phyloP scores from a whole-genome alignment of 306 rosid genomes.

The Gillenia trifoliata region DNA sequence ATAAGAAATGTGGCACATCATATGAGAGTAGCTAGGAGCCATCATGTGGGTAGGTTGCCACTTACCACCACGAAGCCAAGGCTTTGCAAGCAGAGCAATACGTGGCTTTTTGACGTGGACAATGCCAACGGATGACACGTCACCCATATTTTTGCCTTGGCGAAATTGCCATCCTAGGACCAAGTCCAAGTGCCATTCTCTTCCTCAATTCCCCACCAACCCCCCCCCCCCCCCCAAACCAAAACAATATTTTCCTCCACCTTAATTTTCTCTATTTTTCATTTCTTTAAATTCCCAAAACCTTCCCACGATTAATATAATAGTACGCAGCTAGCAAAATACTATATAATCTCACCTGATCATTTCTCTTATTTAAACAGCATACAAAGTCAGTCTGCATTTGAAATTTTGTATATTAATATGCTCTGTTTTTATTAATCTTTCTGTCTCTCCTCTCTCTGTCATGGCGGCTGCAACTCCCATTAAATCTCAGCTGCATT shows the following conservation, averaged over 20 bases:
- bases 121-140: not conserved
- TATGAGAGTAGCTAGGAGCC: too few relatives aligned
- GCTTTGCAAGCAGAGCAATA: not conserved
- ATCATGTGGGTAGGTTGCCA: not conserved
- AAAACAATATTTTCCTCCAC: not conserved
- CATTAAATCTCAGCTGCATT: conserved; percentile 14
- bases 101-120: not conserved
- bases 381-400: not conserved
- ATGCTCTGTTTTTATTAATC: not conserved
- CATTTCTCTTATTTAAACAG: not conserved
- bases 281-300: not conserved
- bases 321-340: not conserved
- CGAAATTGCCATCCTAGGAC: not conserved
- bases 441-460: not conserved
- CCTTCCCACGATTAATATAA: not conserved
- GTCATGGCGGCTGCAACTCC: conserved; percentile 40
- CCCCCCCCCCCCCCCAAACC: not conserved
- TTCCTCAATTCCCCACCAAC: conserved; percentile 3
- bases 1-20: too few relatives aligned
- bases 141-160: not conserved
- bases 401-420: not conserved
- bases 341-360: not conserved
- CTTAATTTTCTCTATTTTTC: not conserved
- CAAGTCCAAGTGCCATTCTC: not conserved
- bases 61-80: not conserved